Base-by-base conservation (phyloP, 768 basidiomycete species). In the Galerina sulciceps region DNA sequence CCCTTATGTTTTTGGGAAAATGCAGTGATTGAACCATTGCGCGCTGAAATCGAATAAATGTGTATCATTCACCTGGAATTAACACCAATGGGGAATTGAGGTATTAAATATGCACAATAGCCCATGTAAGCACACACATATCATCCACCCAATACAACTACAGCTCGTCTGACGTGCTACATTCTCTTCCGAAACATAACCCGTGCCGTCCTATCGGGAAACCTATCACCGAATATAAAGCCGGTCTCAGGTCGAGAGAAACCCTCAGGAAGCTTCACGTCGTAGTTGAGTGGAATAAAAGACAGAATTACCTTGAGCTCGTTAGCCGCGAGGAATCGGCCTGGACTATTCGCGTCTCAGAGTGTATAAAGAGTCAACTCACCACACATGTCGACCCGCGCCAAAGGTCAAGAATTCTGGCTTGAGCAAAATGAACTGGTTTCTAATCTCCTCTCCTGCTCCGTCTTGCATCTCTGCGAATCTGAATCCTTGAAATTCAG, bases 271-370 rank as follows among this genome's bases (percentile, higher is more conserved):
- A 75, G 47, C 52, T 73, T 75, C 31, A 79, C 60, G 58, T 81
- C 81, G 57, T 79, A 81, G 35, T 70, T 75, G 55, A 76, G 41
- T 17, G 77, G 53, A n/a, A 79, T 64, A 64, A 76, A 67, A 0
- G 78, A 77, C 15, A 76, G 63, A 60, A 80, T 71, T 8, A 70
- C 69, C 64, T 81, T 81, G 34, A 82, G 58, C 58, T 77, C 77
- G 50, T 73, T 77, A 20, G 73, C 74, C 11, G 79, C 79, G 61
- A 81, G 79, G 64, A 81, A n/a, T n/a, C n/a, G n/a, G n/a, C n/a
- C n/a, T n/a, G n/a, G n/a, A n/a, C n/a, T n/a, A n/a, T n/a, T n/a
- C 79, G 10, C 80, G 71, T 23, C 80, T 78, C n/a, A 80, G 77
- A n/a, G 3, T 35, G 13, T 11, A 35, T 31, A 8, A 20, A 15